A percentile compares a stretch with the other conserved stretches of the same genome.
phyloP scores from a whole-genome alignment of 2,329 filamentous ascomycete genomes.

The Aspergillus aculeatinus region DNA sequence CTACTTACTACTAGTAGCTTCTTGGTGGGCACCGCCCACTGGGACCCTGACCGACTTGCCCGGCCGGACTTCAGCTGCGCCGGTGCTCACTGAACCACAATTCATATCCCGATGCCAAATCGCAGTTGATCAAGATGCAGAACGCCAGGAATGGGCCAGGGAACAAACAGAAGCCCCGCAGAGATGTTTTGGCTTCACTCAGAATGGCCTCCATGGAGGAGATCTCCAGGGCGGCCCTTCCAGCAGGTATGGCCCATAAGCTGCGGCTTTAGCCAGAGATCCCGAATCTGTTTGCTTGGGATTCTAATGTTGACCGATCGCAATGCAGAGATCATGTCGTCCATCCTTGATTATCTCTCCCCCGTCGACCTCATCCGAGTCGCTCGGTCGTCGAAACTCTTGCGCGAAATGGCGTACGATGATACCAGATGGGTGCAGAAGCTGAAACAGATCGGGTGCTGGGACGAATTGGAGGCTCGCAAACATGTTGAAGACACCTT shows the following conservation, averaged over 20 bases:
- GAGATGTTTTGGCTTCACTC: constrained; percentile 69
- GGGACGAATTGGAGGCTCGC: constrained; percentile 86
- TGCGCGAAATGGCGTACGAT: constrained; percentile 98
- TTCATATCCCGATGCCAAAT: constrained; percentile 26
- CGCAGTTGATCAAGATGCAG: constrained; percentile 41
- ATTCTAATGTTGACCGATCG: background rate
- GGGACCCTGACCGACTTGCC: constrained; percentile 12
- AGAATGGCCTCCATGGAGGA: constrained; percentile 74
- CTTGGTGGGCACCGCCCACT: constrained; percentile 3
- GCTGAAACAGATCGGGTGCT: constrained; percentile 82
- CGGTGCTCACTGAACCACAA: constrained; percentile 4
- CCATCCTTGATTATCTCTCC: constrained; percentile 85
- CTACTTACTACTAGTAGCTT: background rate
- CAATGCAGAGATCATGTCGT: constrained; percentile 74
- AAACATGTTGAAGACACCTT: constrained; percentile 72
- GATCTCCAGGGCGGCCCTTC: constrained; percentile 73
- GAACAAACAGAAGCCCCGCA: constrained; percentile 37
- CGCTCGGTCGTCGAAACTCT: constrained; percentile 76
- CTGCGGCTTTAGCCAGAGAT: background rate
- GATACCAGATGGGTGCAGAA: constrained; percentile 91
- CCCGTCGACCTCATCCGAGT: constrained; percentile 81
- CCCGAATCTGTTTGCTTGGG: background rate
- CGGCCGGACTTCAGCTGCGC: constrained; percentile 9
- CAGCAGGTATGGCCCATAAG: constrained; percentile 64
- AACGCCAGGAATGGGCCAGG: constrained; percentile 49